Evolutionary conservation across 352 stramenopile genomes (phyloP), one percentile per base, ranked within the genome.

Genomic region (Phytophthora idaei): DNA sequence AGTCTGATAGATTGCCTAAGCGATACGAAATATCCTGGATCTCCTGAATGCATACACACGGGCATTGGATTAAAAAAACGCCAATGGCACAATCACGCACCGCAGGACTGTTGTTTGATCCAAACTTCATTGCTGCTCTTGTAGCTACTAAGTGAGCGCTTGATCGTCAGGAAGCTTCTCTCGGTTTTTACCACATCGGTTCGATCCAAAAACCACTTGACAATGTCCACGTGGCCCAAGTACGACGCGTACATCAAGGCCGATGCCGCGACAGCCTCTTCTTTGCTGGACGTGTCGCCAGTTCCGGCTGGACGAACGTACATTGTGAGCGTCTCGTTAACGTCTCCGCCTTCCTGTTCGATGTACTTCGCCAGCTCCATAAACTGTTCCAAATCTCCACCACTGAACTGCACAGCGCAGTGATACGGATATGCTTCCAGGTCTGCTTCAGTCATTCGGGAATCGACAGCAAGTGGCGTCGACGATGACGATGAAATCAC

Each of bases 131-230:
- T 61, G 10, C 49, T 25, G 17, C 56, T 45, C 56, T 60, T 56
- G 5, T 48, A 41, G 17, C 45, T 50, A 52, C 25, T 61, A 9
- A 29, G 60, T 25, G 53, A 44, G 5, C 53, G 46, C 10, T 59
- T 69, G 34, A 57, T 41, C 8, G 54, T 70, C 32, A 50, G 17
- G 37, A 46, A 71, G n/a, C 50, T 47, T 56, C 71, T 52, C 78
- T 89, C 57, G 46, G 73, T 68, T 63, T 61, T 36, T 60, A 79
- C 28, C 44, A 61, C 41, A 44, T 79, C 21, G 28, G 51, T 7
- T 67, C 69, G 63, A 44, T 50, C 39, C 44, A 68, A 49, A 36
- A 68, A 62, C 52, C 61, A 68, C 36, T 68, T 62, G 7, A 68
- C 61, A 37, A 62, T 68, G 1, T 68, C 61, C 4, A 62, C 37